phyloP scores from a whole-genome alignment of 23 red algal species.

The Pyropia yezoensis region DNA sequence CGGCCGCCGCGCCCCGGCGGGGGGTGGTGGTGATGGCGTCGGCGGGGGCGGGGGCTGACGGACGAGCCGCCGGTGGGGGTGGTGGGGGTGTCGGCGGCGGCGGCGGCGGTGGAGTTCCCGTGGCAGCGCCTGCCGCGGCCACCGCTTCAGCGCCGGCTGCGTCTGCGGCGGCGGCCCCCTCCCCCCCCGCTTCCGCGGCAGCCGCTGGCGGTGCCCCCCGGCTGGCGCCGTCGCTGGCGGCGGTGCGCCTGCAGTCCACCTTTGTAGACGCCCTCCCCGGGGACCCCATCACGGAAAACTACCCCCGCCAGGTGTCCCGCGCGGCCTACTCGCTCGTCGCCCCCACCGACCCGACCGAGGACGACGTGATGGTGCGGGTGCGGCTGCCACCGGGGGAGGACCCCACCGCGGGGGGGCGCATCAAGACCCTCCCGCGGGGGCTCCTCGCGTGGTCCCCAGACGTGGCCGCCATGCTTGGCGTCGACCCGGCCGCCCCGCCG shows the following conservation, averaged over 20 bases:
- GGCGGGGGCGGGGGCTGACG: no score
- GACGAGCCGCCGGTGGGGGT: no score
- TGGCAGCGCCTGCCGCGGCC: no score
- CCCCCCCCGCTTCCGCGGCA: no score
- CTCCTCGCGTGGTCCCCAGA: conserved; percentile 59
- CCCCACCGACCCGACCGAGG: conserved; percentile 40
- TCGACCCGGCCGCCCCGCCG: conserved; percentile 16
- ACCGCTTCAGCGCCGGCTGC: no score
- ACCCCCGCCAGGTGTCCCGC: conserved; percentile 37
- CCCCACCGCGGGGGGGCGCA: conserved; percentile 15
- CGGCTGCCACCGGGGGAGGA: conserved; percentile 14
- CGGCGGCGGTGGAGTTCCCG: no score
- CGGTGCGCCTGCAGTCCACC: conserved; percentile 26
- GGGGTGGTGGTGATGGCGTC: no score
- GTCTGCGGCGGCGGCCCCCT: no score
- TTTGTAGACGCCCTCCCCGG: conserved; percentile 47
- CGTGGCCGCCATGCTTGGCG: conserved; percentile 34
- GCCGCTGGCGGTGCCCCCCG: no score
- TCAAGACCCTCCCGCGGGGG: conserved; percentile 26
- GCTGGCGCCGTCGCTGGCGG: neutral
- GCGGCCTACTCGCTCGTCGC: conserved; percentile 47
- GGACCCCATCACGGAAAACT: conserved; percentile 25
- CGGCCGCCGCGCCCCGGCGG: no score
- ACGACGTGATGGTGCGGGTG: conserved; percentile 27
- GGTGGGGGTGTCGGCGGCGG: no score